A percentile compares a stretch with the other conserved stretches of the same genome.
Conservation (phyloP, 257 asterid genomes). For the Vinca minor region DNA sequence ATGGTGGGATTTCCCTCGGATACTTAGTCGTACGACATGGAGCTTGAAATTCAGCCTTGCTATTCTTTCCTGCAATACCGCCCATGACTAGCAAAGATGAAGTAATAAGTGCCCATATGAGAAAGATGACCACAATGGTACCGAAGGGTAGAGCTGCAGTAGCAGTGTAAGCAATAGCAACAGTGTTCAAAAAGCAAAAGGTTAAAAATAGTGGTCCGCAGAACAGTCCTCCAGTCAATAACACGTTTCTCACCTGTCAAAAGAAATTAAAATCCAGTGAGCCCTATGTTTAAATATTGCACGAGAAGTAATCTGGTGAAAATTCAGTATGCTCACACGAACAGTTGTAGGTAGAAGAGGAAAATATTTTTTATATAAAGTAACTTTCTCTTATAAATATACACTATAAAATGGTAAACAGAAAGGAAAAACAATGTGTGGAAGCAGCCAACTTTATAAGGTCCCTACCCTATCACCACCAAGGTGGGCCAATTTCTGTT, state of each 20-base stretch:
- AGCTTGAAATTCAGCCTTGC: slow-evolving; percentile 84
- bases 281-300: background rate
- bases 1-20: slow-evolving; percentile 72
- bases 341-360: too few species aligned
- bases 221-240: slow-evolving; percentile 63
- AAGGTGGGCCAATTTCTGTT: background rate
- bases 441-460: too few species aligned
- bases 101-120: slow-evolving; percentile 82
- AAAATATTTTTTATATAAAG: too few species aligned
- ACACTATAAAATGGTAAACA: too few species aligned
- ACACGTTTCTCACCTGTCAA: slow-evolving; percentile 59
- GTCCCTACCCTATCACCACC: too few species aligned
- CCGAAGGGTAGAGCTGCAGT: slow-evolving; percentile 90
- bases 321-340: too few species aligned
- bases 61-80: slow-evolving; percentile 82
- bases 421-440: too few species aligned
- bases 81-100: slow-evolving; percentile 76
- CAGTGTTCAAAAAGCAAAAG: slow-evolving; percentile 72
- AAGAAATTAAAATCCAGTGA: background rate
- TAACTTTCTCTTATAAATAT: too few species aligned
- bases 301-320: too few species aligned
- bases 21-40: slow-evolving; percentile 80
- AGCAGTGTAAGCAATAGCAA: slow-evolving; percentile 75
- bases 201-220: slow-evolving; percentile 78
- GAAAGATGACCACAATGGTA: slow-evolving; percentile 69